These are phyloP conservation scores for Moesziomyces antarcticus DNA, from an alignment of 1,284 basidiomycete species.

Conservation along the genomic window DNA sequence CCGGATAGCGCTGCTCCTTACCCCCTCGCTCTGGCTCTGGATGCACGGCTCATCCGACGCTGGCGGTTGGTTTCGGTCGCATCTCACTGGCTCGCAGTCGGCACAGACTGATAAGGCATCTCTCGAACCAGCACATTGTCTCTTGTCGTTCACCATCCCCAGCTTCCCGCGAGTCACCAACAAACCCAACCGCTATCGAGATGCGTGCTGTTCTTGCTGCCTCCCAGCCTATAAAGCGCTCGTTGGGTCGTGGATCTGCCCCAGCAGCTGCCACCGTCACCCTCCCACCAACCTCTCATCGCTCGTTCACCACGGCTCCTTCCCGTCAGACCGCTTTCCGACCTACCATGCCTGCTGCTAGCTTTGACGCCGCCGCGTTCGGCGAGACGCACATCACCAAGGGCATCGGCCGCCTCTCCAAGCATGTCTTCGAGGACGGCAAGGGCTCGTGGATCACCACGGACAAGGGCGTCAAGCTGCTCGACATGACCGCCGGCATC, in stretches of 20 bases:
- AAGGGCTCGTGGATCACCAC: conserved; percentile 59
- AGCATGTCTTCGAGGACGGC: conserved; percentile 59
- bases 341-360: conserved; percentile 33
- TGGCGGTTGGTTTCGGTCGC: too few species aligned
- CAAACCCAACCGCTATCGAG: too few species aligned
- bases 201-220: conserved; percentile 25
- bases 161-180: too few species aligned
- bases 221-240: conserved; percentile 33
- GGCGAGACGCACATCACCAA: conserved; percentile 61
- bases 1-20: too few species aligned
- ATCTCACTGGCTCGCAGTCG: too few species aligned
- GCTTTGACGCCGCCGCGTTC: conserved; percentile 51
- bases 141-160: too few species aligned
- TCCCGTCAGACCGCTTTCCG: conserved; percentile 10
- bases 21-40: too few species aligned
- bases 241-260: conserved; percentile 8
- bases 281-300: neutral
- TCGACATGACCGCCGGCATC: conserved; percentile 65
- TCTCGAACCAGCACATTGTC: too few species aligned
- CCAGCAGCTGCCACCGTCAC: neutral
- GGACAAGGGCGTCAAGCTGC: conserved; percentile 55
- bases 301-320: conserved; percentile 3
- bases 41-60: too few species aligned
- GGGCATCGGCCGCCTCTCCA: conserved; percentile 61
- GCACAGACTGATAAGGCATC: too few species aligned